Evolutionary conservation across 768 basidiomycete species (phyloP), one percentile per base, ranked within the genome.

Genomic region (Boletus insuetus): DNA sequence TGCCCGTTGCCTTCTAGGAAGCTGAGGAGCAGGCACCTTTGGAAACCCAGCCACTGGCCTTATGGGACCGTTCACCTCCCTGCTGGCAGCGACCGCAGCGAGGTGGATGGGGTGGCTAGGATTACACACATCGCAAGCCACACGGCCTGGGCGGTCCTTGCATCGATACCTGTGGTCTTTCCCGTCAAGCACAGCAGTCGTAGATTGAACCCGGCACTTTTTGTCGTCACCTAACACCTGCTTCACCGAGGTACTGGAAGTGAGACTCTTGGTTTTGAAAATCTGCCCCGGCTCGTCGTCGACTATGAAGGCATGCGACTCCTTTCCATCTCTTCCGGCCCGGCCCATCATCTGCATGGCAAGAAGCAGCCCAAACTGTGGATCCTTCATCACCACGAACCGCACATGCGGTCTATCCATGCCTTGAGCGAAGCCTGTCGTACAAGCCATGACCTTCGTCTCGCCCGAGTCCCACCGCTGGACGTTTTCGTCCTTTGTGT

Each of bases 381-480:
- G 50, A 8, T 56, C 22, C 24, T 34, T 12, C 3, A 56, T 37
- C 22, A 56, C 24, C 1, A 56, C 46, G 7, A 51, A 56, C 39
- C 49, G 7, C 12, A 56, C 45, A 16, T 51, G 22, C 2, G 46
- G 32, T 10, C 46, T 31, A 38, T 56, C 24, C 4, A 56, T 16
- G 7, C 55, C 55, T n/a, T 47, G 39, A 31, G 49, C 45, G 6
- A 56, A 56, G 0, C 39, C 40, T 0, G 50, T 47, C 2, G 44
- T 55, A 22, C 38, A 55, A 13, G 49, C 49, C 49, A 51, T 55
- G 1, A 51, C 49, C 43, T 47, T 51, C 5, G 11, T 46, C 0
- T 29, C 34, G 0, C 50, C 50, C 0, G 4, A 0, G 12, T 56
- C 46, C 55, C 50, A 56, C 1, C 9, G 2, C 6, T 2, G 6